Percentiles rank a stretch among this genome's conserved stretches.
phyloP scores from a whole-genome alignment of 345 rosid species.

The Citrus reticulata region DNA sequence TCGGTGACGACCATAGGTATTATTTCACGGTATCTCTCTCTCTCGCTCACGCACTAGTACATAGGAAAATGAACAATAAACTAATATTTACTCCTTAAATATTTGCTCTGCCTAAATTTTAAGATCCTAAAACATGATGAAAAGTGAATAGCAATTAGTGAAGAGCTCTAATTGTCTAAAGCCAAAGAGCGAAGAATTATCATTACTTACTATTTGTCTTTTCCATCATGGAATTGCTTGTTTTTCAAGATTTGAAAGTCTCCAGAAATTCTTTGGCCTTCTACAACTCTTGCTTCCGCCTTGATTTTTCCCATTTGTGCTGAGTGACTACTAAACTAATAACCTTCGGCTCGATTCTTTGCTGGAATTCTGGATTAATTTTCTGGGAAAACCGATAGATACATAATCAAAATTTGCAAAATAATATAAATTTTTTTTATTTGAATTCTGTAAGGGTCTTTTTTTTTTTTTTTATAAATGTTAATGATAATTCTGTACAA shows the following conservation, averaged over 20 bases:
- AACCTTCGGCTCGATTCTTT: no score
- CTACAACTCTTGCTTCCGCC: conserved; percentile 61
- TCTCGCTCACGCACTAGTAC: no score
- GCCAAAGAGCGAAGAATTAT: background rate
- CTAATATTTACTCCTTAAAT: background rate
- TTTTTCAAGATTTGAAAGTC: conserved; percentile 90
- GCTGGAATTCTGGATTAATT: no score
- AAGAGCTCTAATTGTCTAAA: background rate
- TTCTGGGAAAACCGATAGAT: no score
- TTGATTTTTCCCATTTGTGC: conserved; percentile 72
- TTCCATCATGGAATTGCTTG: conserved; percentile 89
- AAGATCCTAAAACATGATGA: conserved; percentile 13
- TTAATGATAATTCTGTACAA: no score
- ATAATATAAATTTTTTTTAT: no score
- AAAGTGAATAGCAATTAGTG: background rate
- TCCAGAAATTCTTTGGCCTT: conserved; percentile 63
- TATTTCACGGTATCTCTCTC: no score
- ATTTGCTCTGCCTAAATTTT: background rate
- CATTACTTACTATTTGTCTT: conserved; percentile 46
- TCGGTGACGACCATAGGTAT: no score
- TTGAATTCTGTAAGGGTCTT: no score
- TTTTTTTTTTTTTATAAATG: no score
- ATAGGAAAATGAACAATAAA: no score
- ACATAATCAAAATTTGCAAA: no score
- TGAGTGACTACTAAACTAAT: conserved; percentile 12